phyloP scores from a whole-genome alignment of 2,329 filamentous ascomycete species.

The Talaromyces sp. region DNA sequence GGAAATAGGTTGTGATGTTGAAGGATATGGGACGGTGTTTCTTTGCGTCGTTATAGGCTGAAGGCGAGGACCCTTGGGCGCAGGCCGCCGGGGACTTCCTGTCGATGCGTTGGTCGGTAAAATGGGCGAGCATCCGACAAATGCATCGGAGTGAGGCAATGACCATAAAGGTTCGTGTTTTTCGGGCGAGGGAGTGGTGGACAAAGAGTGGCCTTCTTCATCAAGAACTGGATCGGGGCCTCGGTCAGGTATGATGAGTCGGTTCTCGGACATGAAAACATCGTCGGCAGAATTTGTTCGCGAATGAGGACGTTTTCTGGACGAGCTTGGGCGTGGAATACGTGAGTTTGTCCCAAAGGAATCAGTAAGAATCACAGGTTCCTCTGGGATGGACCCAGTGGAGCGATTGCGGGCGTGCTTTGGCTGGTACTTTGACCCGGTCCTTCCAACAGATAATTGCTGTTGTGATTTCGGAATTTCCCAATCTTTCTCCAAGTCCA shows the following conservation, averaged over 20 bases:
- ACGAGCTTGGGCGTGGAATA: slow-evolving; percentile 17
- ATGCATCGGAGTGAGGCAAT: slow-evolving; percentile 16
- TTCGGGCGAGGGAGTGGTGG: slow-evolving; percentile 26
- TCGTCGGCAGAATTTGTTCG: slow-evolving; percentile 13
- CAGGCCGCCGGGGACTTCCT: slow-evolving; percentile 26
- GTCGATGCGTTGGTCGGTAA: slow-evolving; percentile 19
- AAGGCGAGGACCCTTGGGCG: slow-evolving; percentile 28
- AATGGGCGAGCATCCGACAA: slow-evolving; percentile 13
- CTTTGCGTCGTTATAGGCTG: slow-evolving; percentile 20
- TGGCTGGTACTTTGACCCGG: not conserved
- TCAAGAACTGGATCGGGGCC: slow-evolving; percentile 14
- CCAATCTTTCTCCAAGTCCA: slow-evolving; percentile 19
- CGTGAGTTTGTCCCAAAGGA: slow-evolving; percentile 13
- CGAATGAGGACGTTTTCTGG: slow-evolving; percentile 20
- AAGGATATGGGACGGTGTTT: slow-evolving; percentile 13
- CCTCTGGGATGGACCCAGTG: slow-evolving; percentile 9
- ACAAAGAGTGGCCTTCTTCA: slow-evolving; percentile 12
- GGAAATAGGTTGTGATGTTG: not conserved
- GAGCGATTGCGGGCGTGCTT: slow-evolving; percentile 9
- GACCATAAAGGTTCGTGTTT: slow-evolving; percentile 21
- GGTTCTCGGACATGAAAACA: slow-evolving; percentile 14
- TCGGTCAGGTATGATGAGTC: slow-evolving; percentile 17
- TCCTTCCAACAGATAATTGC: not conserved
- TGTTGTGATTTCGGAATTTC: not conserved
- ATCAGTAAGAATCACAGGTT: slow-evolving; percentile 4